Evolutionary conservation across 169 alveolate genomes (phyloP).

Genomic region (Plasmodium gaboni): DNA sequence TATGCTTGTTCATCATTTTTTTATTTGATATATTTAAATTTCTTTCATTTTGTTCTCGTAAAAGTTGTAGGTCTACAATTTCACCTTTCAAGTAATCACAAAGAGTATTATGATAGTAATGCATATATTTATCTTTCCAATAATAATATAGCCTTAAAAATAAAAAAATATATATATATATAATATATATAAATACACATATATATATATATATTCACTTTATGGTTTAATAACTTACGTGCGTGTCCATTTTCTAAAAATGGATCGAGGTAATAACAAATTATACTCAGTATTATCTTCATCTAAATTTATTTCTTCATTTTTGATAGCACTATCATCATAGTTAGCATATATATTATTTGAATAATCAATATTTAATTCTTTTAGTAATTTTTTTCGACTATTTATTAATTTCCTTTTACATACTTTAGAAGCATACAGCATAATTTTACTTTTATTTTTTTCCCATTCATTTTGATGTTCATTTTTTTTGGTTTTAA

Average conservation of each 20-base stretch:
- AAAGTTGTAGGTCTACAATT: slow-evolving; percentile 53
- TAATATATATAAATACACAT: background rate
- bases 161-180: slow-evolving; percentile 3
- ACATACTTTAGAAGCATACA: slow-evolving; percentile 48
- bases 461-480: slow-evolving; percentile 66
- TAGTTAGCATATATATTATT: slow-evolving; percentile 43
- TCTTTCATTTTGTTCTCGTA: slow-evolving; percentile 65
- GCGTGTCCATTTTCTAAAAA: slow-evolving; percentile 63
- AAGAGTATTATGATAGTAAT: slow-evolving; percentile 56
- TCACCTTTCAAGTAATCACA: slow-evolving; percentile 71
- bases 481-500: slow-evolving; percentile 27
- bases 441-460: slow-evolving; percentile 51
- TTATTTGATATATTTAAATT: slow-evolving; percentile 32
- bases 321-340: slow-evolving; percentile 5
- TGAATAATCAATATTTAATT: slow-evolving; percentile 40
- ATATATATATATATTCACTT: background rate
- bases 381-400: slow-evolving; percentile 28
- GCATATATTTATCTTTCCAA: slow-evolving; percentile 73
- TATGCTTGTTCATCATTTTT: slow-evolving; percentile 53
- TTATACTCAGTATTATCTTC: slow-evolving; percentile 58
- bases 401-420: slow-evolving; percentile 61
- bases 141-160: slow-evolving; percentile 36
- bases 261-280: slow-evolving; percentile 50
- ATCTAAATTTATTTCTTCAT: slow-evolving; percentile 12
- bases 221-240: slow-evolving; percentile 17